Percentiles rank a stretch among this genome's conserved stretches.
phyloP scores from a whole-genome alignment of 495 filamentous ascomycete species.

The Sabuloglossum arenarium region DNA sequence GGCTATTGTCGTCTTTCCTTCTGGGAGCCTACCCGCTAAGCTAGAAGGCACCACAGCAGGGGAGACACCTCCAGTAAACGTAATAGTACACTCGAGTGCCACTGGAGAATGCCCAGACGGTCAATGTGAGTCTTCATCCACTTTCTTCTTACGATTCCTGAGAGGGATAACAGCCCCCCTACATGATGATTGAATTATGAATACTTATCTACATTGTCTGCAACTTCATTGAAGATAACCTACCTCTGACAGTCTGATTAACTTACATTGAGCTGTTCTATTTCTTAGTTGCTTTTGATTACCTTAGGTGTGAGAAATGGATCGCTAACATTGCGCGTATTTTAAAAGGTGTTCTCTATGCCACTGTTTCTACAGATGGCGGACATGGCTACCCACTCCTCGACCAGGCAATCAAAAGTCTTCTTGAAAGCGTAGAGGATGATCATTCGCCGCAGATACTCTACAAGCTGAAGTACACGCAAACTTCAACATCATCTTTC shows the following conservation, averaged over 20 bases:
- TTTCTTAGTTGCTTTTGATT: too few relatives aligned
- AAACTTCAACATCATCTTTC: background rate
- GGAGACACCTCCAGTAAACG: conserved; percentile 38
- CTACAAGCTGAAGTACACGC: conserved; percentile 42
- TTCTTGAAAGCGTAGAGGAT: conserved; percentile 25
- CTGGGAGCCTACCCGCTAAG: conserved; percentile 18
- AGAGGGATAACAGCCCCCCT: conserved; percentile 17
- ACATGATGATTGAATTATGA: conserved; percentile 60
- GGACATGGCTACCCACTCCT: conserved; percentile 23
- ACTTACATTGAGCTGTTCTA: too few relatives aligned
- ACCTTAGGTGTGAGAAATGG: background rate
- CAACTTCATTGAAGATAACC: conserved; percentile 55
- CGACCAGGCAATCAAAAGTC: conserved; percentile 28
- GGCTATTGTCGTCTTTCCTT: conserved; percentile 50
- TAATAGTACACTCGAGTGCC: conserved; percentile 61
- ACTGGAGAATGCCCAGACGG: conserved; percentile 69
- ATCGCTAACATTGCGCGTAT: conserved; percentile 9
- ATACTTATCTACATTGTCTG: conserved; percentile 99
- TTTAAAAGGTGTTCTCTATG: conserved; percentile 61
- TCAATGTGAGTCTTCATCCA: conserved; percentile 54
- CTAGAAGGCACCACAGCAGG: background rate
- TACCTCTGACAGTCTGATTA: conserved; percentile 76
- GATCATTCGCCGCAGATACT: conserved; percentile 21
- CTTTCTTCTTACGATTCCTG: conserved; percentile 6
- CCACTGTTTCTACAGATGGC: conserved; percentile 25